Conservation (phyloP, 345 rosid genomes). For the Mallotus nudiflorus region DNA sequence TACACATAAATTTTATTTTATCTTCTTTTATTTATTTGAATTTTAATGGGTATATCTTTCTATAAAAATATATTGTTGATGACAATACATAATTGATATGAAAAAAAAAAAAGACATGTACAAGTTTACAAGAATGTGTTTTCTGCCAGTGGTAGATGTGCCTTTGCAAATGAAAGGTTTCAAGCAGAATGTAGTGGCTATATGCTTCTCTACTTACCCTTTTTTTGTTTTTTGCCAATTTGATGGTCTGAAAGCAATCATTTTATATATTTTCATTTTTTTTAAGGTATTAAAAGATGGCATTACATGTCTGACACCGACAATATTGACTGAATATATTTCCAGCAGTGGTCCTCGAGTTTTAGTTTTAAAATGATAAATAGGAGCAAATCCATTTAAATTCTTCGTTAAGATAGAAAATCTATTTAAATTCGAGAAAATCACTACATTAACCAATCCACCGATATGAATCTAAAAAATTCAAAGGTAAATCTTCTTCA, state of each 20-base stretch:
- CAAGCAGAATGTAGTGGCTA: not conserved
- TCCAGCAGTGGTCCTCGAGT: no score
- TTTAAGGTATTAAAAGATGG: not conserved
- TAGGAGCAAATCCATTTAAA: no score
- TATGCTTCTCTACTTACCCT: not conserved
- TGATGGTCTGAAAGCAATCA: no score
- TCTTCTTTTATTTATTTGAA: not conserved
- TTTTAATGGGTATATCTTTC: not conserved
- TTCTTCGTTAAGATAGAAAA: no score
- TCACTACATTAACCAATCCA: no score
- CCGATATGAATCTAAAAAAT: no score
- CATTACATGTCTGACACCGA: not conserved
- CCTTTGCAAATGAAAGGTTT: constrained; percentile 9
- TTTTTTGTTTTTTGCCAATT: no score
- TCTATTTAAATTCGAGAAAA: no score
- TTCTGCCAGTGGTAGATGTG: constrained; percentile 15
- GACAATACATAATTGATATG: not conserved
- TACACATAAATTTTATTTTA: no score
- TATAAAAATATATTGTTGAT: not conserved
- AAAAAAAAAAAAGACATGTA: not conserved
- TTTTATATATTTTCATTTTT: no score
- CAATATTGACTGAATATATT: not conserved
- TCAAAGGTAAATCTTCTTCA: no score
- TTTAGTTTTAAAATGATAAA: no score
- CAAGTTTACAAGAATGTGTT: not conserved